Conservation (phyloP, 305 asterid genomes). For the Petunia hybrid region DNA sequence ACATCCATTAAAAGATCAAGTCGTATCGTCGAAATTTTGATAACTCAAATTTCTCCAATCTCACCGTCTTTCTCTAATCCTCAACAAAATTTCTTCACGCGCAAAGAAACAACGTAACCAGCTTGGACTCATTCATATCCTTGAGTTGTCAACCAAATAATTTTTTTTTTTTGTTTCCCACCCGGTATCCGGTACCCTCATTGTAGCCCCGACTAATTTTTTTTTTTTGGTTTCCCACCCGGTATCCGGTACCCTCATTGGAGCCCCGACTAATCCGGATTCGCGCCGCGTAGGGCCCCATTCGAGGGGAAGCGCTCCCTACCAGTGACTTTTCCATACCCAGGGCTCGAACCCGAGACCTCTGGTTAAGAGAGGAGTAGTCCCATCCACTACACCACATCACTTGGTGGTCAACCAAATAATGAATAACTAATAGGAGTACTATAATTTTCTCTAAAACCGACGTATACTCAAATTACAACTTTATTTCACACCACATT, state of each 20-base stretch:
- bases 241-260: no score
- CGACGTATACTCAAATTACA: background rate
- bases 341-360: no score
- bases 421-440: no score
- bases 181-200: background rate
- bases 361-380: no score
- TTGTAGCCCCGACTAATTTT: background rate
- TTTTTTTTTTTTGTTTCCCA: no score
- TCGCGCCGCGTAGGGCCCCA: no score
- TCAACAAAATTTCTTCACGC: background rate
- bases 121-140: background rate
- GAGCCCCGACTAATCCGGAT: no score
- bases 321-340: no score
- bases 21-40: background rate
- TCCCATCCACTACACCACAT: no score
- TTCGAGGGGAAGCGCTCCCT: no score
- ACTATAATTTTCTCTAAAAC: background rate
- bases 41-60: background rate
- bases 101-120: background rate
- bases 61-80: background rate
- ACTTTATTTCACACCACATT: background rate
- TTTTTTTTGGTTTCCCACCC: no score
- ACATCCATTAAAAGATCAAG: no score
- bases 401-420: constrained; percentile 3
- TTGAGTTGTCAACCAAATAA: constrained; percentile 13